Evolutionary conservation across 495 filamentous ascomycete genomes (phyloP).

Genomic region (Xeromyces bisporus): DNA sequence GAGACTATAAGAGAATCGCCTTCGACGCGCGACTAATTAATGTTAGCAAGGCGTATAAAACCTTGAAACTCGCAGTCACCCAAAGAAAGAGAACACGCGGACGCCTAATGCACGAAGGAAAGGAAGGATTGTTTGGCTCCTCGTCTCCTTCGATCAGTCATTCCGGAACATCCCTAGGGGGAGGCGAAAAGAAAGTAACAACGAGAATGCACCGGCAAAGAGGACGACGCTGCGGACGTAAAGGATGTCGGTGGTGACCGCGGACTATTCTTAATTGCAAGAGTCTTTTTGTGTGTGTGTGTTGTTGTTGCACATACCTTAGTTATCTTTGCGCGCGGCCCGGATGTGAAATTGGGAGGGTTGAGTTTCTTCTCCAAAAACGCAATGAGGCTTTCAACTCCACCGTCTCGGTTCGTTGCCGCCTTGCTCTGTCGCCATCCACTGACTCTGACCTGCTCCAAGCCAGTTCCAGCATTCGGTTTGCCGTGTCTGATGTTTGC

Average conservation of each 20-base stretch:
- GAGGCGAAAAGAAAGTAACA: not conserved
- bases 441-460: slow-evolving; percentile 36
- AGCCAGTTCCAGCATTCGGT: slow-evolving; percentile 4
- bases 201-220: slow-evolving; percentile 38
- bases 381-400: slow-evolving; percentile 46
- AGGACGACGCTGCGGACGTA: slow-evolving; percentile 28
- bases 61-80: slow-evolving; percentile 35
- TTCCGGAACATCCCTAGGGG: slow-evolving; percentile 22
- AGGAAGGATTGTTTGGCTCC: slow-evolving; percentile 28
- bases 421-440: slow-evolving; percentile 69
- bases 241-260: slow-evolving; percentile 28
- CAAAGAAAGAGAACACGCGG: slow-evolving; percentile 21
- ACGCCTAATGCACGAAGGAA: no score
- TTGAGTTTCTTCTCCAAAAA: slow-evolving; percentile 74
- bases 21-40: slow-evolving; percentile 50
- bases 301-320: slow-evolving; percentile 59
- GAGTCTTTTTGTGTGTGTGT: slow-evolving; percentile 3
- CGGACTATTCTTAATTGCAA: slow-evolving; percentile 8
- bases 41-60: slow-evolving; percentile 53
- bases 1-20: slow-evolving; percentile 53
- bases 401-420: slow-evolving; percentile 48
- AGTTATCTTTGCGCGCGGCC: slow-evolving; percentile 47
- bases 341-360: slow-evolving; percentile 29
- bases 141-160: slow-evolving; percentile 37
- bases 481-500: slow-evolving; percentile 23